phyloP scores from a whole-genome alignment of 768 basidiomycete genomes.

The Lactarius sp. region DNA sequence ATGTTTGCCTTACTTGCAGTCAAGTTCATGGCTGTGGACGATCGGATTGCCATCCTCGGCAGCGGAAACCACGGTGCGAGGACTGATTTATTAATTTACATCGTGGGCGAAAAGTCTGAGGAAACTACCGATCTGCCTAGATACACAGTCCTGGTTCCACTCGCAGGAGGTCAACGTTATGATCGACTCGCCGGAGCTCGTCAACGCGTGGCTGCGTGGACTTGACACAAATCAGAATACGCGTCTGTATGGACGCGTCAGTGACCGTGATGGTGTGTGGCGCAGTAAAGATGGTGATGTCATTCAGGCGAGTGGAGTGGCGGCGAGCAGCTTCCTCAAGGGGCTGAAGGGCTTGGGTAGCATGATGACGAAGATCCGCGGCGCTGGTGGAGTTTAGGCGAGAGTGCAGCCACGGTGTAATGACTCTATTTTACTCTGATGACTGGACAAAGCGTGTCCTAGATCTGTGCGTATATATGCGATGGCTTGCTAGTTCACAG shows the following conservation, averaged over 20 bases:
- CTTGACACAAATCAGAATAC: conserved; percentile 46
- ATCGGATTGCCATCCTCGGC: conserved; percentile 58
- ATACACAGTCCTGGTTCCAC: conserved; percentile 69
- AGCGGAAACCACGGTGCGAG: conserved; percentile 61
- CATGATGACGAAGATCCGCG: not conserved
- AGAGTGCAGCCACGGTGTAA: not conserved
- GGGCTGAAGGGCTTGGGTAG: conserved; percentile 16
- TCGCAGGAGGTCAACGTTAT: conserved; percentile 63
- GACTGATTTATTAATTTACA: not conserved
- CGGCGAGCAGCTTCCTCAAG: conserved; percentile 4
- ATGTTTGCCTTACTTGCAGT: conserved; percentile 32
- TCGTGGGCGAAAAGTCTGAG: not conserved
- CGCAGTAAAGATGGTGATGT: conserved; percentile 17
- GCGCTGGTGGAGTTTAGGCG: conserved; percentile 11
- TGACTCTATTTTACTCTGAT: no score
- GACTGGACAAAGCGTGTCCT: no score
- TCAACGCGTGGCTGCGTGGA: conserved; percentile 42
- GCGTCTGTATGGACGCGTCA: conserved; percentile 27
- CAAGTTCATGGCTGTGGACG: conserved; percentile 65
- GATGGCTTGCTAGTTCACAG: not conserved
- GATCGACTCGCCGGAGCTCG: conserved; percentile 44
- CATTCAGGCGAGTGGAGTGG: conserved; percentile 23
- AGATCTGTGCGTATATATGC: not conserved
- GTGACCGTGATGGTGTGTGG: conserved; percentile 20
- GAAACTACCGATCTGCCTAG: conserved; percentile 30